phyloP scores from a whole-genome alignment of 805 yeast species.

The Metschnikowia similis region DNA sequence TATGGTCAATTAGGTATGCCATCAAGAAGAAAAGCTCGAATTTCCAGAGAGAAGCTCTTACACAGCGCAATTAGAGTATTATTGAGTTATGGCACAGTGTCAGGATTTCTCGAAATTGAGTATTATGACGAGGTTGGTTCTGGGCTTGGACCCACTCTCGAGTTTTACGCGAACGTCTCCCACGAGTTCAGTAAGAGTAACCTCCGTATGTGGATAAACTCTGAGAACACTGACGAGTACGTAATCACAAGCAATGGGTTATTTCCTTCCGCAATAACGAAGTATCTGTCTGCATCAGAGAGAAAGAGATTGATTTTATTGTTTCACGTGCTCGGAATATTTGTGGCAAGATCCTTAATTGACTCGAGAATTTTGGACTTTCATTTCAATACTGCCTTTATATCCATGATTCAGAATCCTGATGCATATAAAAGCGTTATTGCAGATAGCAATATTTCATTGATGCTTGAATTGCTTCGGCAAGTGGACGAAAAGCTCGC shows the following conservation, averaged over 20 bases:
- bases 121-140: conserved; percentile 91
- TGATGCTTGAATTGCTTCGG: conserved; percentile 25
- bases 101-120: conserved; percentile 81
- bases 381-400: conserved; percentile 66
- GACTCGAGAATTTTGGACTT: conserved; percentile 89
- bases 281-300: conserved; percentile 28
- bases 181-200: conserved; percentile 60
- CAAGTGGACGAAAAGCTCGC: conserved; percentile 57
- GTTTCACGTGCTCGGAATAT: conserved; percentile 71
- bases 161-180: conserved; percentile 81
- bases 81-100: conserved; percentile 70
- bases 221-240: conserved; percentile 29
- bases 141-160: conserved; percentile 94
- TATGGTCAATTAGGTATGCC: conserved; percentile 61
- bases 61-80: conserved; percentile 77
- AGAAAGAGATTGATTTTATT: conserved; percentile 40
- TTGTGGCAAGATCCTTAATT: conserved; percentile 79
- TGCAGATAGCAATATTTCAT: neutral
- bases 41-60: conserved; percentile 65
- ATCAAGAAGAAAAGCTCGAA: conserved; percentile 71
- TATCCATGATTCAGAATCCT: conserved; percentile 48
- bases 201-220: conserved; percentile 64
- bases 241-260: conserved; percentile 50
- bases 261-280: conserved; percentile 65
- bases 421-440: neutral